Evolutionary conservation across 495 filamentous ascomycete genomes (phyloP), one percentile per base, ranked within the genome.

Genomic region (Glarea lozoyensis): DNA sequence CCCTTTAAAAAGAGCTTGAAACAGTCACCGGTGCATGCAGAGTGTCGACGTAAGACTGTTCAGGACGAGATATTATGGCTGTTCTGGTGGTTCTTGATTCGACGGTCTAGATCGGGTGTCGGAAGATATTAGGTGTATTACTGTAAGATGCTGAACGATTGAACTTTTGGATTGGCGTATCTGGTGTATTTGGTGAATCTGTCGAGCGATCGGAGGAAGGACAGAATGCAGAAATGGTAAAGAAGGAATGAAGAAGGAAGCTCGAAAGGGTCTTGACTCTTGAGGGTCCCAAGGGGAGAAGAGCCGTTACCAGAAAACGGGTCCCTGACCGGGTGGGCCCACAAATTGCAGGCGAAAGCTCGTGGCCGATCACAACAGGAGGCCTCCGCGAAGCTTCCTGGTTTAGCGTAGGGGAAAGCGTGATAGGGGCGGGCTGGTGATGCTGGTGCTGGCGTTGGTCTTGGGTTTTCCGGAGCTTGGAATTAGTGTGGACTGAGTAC

Each of bases 1-100:
- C 49, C 37, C 53, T 52, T 50, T 7, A 43, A 40, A 19, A 48
- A 45, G 53, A 53, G 49, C 46, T 53, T 31, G 10, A 23, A 35
- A 19, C 31, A 49, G 32, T 49, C 37, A 55, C 48, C 45, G 48
- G 40, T 48, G 48, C 52, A 55, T 55, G 43, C 52, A 52, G 52
- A 22, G 41, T 40, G 30, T 29, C 7, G 7, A n/a, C n/a, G n/a
- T 29, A n/a, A 7, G 25, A n/a, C 25, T 7, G 25, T 7, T 29
- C 25, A 7, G 7, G 25, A 29, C 25, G 25, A n/a, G 49, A 35
- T 49, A 31, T 37, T 43, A 43, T 39, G 33, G 19, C 25, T 41
- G 36, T 24, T 29, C 37, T 33, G 37, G 48, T 30, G 48, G 42
- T 22, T 33, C 42, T 40, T 19, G 29, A 33, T 31, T 38, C 35